These are phyloP conservation scores for Adansonia rubrostipa DNA, from an alignment of 441 rosid genomes.

Conservation along the genomic window DNA sequence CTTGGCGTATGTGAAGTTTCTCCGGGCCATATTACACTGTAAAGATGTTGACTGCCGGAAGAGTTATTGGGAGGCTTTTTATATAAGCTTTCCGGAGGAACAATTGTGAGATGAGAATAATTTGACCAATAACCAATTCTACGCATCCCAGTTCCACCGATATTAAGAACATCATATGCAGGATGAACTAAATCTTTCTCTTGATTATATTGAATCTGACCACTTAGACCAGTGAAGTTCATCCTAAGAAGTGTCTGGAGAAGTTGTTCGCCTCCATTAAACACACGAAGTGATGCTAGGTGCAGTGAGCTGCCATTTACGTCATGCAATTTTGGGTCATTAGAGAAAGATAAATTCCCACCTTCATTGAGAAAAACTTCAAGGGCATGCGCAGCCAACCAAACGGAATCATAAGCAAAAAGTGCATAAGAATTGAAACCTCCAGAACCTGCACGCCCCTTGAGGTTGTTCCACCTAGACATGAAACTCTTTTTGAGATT, in stretches of 20 bases:
- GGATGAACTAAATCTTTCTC: slow-evolving; percentile 67
- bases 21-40: slow-evolving; percentile 82
- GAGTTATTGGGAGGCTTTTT: slow-evolving; percentile 56
- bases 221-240: slow-evolving; percentile 76
- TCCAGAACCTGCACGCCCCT: slow-evolving; percentile 33
- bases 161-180: slow-evolving; percentile 76
- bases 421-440: slow-evolving; percentile 78
- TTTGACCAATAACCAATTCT: slow-evolving; percentile 91
- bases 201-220: slow-evolving; percentile 58
- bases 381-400: slow-evolving; percentile 88
- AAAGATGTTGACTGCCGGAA: slow-evolving; percentile 52
- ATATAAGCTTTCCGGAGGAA: slow-evolving; percentile 64
- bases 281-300: slow-evolving; percentile 60
- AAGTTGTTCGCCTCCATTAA: slow-evolving; percentile 71
- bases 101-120: slow-evolving; percentile 67
- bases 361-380: slow-evolving; percentile 59
- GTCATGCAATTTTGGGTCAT: slow-evolving; percentile 57
- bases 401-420: slow-evolving; percentile 89
- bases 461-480: slow-evolving; percentile 48
- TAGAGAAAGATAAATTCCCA: slow-evolving; percentile 65
- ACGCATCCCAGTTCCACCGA: slow-evolving; percentile 61
- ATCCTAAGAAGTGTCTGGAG: slow-evolving; percentile 55
- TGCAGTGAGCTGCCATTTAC: slow-evolving; percentile 55
- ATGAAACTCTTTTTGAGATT: slow-evolving; percentile 51
- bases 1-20: slow-evolving; percentile 52